Base-by-base conservation (phyloP, 2,329 filamentous ascomycete genomes). In the Zymoseptoria ardabiliae region DNA sequence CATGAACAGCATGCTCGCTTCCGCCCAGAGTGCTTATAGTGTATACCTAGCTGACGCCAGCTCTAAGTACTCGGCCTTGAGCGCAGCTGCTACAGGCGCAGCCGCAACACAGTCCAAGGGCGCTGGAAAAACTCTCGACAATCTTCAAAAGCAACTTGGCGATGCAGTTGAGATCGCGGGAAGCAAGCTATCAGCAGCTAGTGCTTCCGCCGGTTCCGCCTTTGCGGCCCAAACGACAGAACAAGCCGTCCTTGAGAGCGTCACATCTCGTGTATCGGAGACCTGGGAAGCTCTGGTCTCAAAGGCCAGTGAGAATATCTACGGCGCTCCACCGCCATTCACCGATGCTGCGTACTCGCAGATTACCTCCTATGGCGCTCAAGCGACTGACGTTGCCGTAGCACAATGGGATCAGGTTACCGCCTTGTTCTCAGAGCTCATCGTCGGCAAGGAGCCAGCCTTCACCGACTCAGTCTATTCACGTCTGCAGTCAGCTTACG, bases 401-500 rank as follows among this genome's bases (percentile, higher is more conserved):
- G 79, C 82, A 53, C 87, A 90, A 67, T 92, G 90, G 65, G 81
- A 82, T 4, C 84, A 84, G 23, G 81, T 95, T 4, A 85, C 86
- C 70, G 83, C 82, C 11, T 81, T 94, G 1, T 81, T 96, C 13
- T 88, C 87, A 1, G 90, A 95, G 72, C 78, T 95, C 1, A 79
- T 96, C 13, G 76, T 81, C 49, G 91, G 89, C 56, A 90, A 87
- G 72, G 90, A 95, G 70, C 86, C 89, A 0, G 85, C 86, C 13
- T 95, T 91, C 68, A 91, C 87, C 0, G 89, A 95, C 69, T 91
- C 88, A 60, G 87, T 93, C 2, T 85, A 91, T 74, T 84, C 79
- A 56, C 83, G 88, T 55, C 80, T 96, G 11, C 83, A 84, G 58
- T 86, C 82, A 2, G 88, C 85, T 0, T 94, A 93, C 69, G 83